A percentile compares a stretch with the other conserved stretches of the same genome.
These are phyloP conservation scores for Daldinia vernicosa DNA, from an alignment of 495 filamentous ascomycete genomes.

Conservation along the genomic window DNA sequence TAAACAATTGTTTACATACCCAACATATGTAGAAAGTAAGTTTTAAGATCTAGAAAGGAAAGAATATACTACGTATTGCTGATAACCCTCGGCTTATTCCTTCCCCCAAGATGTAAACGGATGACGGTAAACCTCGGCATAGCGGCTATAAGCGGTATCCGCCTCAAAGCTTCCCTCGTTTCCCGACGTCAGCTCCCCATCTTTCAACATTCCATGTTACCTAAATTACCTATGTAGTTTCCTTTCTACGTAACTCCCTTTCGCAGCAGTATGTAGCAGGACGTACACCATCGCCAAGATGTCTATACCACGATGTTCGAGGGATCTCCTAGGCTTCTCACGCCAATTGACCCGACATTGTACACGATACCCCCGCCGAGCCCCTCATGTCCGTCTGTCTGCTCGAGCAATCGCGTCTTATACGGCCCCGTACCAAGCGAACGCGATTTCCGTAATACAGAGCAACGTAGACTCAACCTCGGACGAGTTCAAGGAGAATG, in stretches of 20 bases:
- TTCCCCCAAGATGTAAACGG: conserved; percentile 46
- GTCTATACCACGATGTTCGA: conserved; percentile 49
- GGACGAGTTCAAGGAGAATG: conserved; percentile 83
- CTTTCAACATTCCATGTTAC: conserved; percentile 16
- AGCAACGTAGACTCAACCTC: conserved; percentile 80
- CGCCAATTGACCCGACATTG: conserved; percentile 55
- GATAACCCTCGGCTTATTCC: conserved; percentile 1
- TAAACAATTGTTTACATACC: background rate
- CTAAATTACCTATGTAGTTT: conserved; percentile 16
- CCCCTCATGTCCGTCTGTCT: conserved; percentile 27
- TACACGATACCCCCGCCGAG: conserved; percentile 38
- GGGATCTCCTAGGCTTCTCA: conserved; percentile 49
- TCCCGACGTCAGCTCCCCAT: conserved; percentile 26
- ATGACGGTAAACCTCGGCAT: conserved; percentile 29
- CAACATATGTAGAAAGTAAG: conserved; percentile 10
- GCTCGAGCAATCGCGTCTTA: conserved; percentile 65
- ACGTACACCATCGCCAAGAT: conserved; percentile 34
- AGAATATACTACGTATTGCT: conserved; percentile 6
- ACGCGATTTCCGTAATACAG: conserved; percentile 79
- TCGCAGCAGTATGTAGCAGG: conserved; percentile 27
- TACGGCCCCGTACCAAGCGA: conserved; percentile 72
- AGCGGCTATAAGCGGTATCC: conserved; percentile 36
- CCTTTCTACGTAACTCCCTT: background rate
- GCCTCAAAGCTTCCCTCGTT: conserved; percentile 15
- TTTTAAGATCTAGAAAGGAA: background rate